These are phyloP conservation scores for Brassica rapa DNA, from an alignment of 345 rosid genomes.

Conservation along the genomic window DNA sequence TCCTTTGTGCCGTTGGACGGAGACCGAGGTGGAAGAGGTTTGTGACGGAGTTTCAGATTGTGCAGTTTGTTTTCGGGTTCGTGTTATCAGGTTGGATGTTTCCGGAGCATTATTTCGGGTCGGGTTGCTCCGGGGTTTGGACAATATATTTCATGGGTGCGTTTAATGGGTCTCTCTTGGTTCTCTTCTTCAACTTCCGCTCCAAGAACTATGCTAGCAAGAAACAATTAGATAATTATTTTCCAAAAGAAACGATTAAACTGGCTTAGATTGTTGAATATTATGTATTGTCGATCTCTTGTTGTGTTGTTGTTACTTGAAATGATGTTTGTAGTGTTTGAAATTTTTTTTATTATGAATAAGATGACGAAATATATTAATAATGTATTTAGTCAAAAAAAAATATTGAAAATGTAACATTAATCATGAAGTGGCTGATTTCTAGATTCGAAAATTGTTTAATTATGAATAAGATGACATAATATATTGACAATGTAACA, in stretches of 20 bases:
- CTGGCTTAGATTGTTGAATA: neutral
- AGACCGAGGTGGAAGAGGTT: conserved; percentile 75
- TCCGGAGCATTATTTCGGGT: conserved; percentile 47
- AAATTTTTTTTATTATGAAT: conserved; percentile 1
- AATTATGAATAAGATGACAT: conserved; percentile 7
- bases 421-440: neutral
- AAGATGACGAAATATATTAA: neutral
- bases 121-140: conserved; percentile 68
- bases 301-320: neutral
- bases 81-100: conserved; percentile 54
- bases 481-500: neutral
- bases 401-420: neutral
- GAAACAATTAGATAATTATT: neutral
- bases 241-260: neutral
- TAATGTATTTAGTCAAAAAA: too few species aligned
- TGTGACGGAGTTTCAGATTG: conserved; percentile 77
- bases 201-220: conserved; percentile 47
- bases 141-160: conserved; percentile 67
- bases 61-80: conserved; percentile 67
- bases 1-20: conserved; percentile 57
- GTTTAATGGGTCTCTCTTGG: conserved; percentile 68
- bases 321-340: neutral
- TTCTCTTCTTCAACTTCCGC: conserved; percentile 65
- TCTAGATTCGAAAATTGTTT: neutral
- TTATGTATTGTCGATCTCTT: neutral